Evolutionary conservation across 2,329 filamentous ascomycete genomes (phyloP), one percentile per base, ranked within the genome.

Genomic region (Seiridium cupressi): DNA sequence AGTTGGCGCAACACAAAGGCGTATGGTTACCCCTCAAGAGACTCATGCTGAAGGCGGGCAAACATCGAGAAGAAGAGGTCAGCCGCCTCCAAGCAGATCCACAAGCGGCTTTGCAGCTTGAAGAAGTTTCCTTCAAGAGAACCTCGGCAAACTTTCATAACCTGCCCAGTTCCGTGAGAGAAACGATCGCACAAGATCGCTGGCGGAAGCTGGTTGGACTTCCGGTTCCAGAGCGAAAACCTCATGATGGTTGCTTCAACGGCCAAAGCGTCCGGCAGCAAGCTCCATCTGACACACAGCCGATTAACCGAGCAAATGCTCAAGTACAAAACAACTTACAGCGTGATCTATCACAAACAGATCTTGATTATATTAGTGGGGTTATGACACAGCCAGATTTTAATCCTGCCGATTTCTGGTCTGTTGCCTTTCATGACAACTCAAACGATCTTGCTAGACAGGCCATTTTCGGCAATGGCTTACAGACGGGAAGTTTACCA

Each of bases 21-120:
- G 79, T 85, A 3, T 83, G 83, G 73, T 67, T 84, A 48, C 83
- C 84, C 0, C 72, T 87, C 53, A 79, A 79, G 51, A 84, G 81
- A 63, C 75, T 87, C 1, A 84, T 84, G 66, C 65, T 78, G 57
- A 81, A 82, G 62, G 83, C 84, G 0, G 77, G 75, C 46, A 79
- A 75, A 60, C 81, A 86, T 61, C 79, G 84, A 4, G 78, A 79
- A 6, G 72, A 76, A 0, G 84, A 87, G 67, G 72, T 86, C 9
- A 67, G 70, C 8, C 78, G 83, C 1, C 73, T 87, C 26, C 77
- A 76, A 31, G 72, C 72, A 1, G 74, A 86, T 44, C 79, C 78
- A 0, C 76, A 79, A 5, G 83, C 81, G 11, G 81, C 81, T 2
- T 73, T 75, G 11, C 74, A 77, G 34, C 71, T 86, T 2, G 83